These are phyloP conservation scores for Sarocladium strictum DNA, from an alignment of 2,329 filamentous ascomycete species.

Conservation along the genomic window DNA sequence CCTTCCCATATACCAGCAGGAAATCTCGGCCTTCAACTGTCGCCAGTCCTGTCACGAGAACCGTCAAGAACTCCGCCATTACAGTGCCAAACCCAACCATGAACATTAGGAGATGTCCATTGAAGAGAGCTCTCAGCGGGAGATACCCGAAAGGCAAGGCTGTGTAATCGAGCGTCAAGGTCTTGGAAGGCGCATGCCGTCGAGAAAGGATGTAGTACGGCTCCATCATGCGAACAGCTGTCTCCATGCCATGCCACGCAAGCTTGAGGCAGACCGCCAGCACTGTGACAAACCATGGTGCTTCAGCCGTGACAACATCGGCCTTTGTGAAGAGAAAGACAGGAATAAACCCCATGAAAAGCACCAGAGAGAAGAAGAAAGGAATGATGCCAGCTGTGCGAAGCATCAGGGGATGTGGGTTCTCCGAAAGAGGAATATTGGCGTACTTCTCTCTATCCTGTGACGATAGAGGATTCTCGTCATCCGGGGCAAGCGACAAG, in stretches of 20 bases:
- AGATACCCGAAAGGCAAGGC: constrained; percentile 64
- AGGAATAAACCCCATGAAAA: constrained; percentile 54
- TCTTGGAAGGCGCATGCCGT: constrained; percentile 58
- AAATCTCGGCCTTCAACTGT: constrained; percentile 60
- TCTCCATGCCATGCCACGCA: constrained; percentile 63
- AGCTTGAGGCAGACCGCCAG: constrained; percentile 63
- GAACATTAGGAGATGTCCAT: constrained; percentile 59
- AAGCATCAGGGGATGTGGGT: constrained; percentile 65
- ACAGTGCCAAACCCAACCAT: constrained; percentile 66
- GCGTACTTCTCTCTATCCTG: constrained; percentile 41
- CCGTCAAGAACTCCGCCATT: constrained; percentile 66
- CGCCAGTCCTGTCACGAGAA: constrained; percentile 60
- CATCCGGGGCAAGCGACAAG: constrained; percentile 62
- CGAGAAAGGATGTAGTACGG: constrained; percentile 66
- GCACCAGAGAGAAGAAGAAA: constrained; percentile 51
- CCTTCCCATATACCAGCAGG: constrained; percentile 21
- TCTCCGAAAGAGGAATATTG: constrained; percentile 45
- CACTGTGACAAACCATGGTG: constrained; percentile 60
- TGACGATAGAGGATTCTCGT: constrained; percentile 36
- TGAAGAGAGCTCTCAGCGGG: constrained; percentile 54
- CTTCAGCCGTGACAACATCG: constrained; percentile 50
- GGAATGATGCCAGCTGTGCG: constrained; percentile 53
- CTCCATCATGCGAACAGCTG: constrained; percentile 65
- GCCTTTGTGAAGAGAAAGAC: constrained; percentile 54
- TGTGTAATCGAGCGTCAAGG: constrained; percentile 67